Percentiles rank a stretch among this genome's conserved stretches.
Evolutionary conservation across 108 stramenopile species (phyloP).

Genomic region (Epithemia pelagica): DNA sequence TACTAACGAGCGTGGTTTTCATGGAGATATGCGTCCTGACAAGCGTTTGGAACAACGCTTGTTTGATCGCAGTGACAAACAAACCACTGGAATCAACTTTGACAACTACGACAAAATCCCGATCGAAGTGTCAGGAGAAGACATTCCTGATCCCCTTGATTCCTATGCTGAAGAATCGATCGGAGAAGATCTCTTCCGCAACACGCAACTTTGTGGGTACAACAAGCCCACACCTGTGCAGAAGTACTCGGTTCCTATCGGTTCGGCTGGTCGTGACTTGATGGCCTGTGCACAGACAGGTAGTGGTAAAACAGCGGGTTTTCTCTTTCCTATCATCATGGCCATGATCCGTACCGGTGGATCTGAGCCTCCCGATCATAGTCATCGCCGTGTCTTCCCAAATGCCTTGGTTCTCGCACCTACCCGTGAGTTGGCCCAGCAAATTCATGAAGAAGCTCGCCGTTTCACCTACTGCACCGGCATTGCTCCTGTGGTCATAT

Average conservation of each 20-base stretch:
- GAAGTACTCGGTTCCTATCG: slow-evolving; percentile 97
- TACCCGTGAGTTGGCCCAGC: slow-evolving; percentile 94
- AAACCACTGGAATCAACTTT: slow-evolving; percentile 99
- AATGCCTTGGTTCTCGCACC: slow-evolving; percentile 92
- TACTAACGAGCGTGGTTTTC: slow-evolving; percentile 74
- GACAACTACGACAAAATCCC: slow-evolving; percentile 98
- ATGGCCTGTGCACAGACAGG: slow-evolving; percentile 98
- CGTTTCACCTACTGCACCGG: slow-evolving; percentile 95
- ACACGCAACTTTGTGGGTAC: slow-evolving; percentile 92
- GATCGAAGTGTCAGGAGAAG: slow-evolving; percentile 85
- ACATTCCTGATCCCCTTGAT: slow-evolving; percentile 88
- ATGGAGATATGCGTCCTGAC: slow-evolving; percentile 77
- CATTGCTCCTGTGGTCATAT: slow-evolving; percentile 89
- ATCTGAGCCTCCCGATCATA: slow-evolving; percentile 43
- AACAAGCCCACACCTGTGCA: slow-evolving; percentile 96
- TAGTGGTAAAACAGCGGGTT: slow-evolving; percentile 96
- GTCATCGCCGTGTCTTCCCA: slow-evolving; percentile 60
- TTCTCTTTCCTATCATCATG: slow-evolving; percentile 95
- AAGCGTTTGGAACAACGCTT: slow-evolving; percentile 66
- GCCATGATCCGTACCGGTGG: slow-evolving; percentile 82
- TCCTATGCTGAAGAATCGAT: slow-evolving; percentile 80
- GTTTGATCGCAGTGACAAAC: slow-evolving; percentile 68
- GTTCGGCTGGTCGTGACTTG: slow-evolving; percentile 79
- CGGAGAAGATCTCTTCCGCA: slow-evolving; percentile 82
- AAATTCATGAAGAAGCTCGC: slow-evolving; percentile 96